Evolutionary conservation across 2,329 filamentous ascomycete genomes (phyloP).

Genomic region (Cladosporium velox): DNA sequence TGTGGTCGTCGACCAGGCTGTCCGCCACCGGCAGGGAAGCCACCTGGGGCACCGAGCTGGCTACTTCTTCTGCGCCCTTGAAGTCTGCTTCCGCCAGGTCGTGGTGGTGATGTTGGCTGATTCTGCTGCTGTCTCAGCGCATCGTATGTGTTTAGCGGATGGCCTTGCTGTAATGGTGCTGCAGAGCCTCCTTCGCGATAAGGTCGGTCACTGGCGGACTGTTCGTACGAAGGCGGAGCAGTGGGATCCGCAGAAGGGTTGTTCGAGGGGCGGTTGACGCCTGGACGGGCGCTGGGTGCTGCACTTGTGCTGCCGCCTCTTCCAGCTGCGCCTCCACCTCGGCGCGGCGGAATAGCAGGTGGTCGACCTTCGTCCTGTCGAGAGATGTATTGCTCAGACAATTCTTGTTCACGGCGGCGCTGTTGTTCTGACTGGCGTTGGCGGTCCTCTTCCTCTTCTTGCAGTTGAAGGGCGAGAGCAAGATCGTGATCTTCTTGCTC

Average conservation of each 20-base stretch:
- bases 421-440: constrained; percentile 62
- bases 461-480: constrained; percentile 85
- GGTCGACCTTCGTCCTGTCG: constrained; percentile 49
- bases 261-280: constrained; percentile 33
- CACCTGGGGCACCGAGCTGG: constrained; percentile 21
- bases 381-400: constrained; percentile 68
- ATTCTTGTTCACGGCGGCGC: constrained; percentile 64
- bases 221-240: constrained; percentile 67
- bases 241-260: constrained; percentile 48
- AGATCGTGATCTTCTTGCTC: constrained; percentile 82
- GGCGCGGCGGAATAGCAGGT: constrained; percentile 33
- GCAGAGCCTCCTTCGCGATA: constrained; percentile 46
- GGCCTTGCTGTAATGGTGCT: constrained; percentile 34
- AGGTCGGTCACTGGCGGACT: constrained; percentile 58
- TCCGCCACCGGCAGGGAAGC: constrained; percentile 7
- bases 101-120: constrained; percentile 14
- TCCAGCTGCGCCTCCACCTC: constrained; percentile 17
- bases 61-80: constrained; percentile 26
- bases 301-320: constrained; percentile 6
- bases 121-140: constrained; percentile 34
- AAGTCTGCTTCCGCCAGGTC: constrained; percentile 21
- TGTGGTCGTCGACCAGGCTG: constrained; percentile 22
- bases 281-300: constrained; percentile 26
- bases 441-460: constrained; percentile 88
- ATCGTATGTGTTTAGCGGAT: constrained; percentile 38